Evolutionary conservation across 768 basidiomycete genomes (phyloP).

Genomic region (Chalciporus piperatus): DNA sequence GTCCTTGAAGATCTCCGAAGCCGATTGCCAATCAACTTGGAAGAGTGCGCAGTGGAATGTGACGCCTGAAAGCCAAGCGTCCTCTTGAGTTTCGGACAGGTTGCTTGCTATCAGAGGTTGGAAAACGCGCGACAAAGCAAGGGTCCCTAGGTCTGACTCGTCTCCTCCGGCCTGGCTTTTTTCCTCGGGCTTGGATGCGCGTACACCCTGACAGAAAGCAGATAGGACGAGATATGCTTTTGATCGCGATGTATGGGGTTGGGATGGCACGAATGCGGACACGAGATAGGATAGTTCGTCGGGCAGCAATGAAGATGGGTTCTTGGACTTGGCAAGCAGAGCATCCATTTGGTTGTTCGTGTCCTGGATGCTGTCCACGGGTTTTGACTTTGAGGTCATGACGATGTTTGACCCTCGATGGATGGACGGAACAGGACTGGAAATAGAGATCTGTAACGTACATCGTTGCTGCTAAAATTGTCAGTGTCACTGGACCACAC

Average conservation of each 20-base stretch:
- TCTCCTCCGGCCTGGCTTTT: constrained; percentile 36
- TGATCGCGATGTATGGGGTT: constrained; percentile 46
- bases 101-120: constrained; percentile 45
- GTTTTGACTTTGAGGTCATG: constrained; percentile 12
- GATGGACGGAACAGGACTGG: background rate
- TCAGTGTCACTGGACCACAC: background rate
- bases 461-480: background rate
- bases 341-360: constrained; percentile 22
- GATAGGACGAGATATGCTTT: constrained; percentile 72
- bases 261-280: constrained; percentile 50
- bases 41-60: constrained; percentile 77
- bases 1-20: constrained; percentile 58
- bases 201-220: constrained; percentile 60
- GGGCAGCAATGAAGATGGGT: constrained; percentile 40
- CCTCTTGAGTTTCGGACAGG: constrained; percentile 58
- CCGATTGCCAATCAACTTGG: constrained; percentile 74
- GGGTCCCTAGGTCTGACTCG: constrained; percentile 45
- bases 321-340: constrained; percentile 34
- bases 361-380: background rate
- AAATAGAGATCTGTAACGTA: background rate
- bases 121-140: constrained; percentile 49
- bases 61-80: constrained; percentile 48
- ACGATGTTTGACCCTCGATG: background rate
- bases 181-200: constrained; percentile 35
- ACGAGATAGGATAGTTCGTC: constrained; percentile 55